Conservation (phyloP, 192 early-diverging fungal species). For the Coemansia furcata region DNA sequence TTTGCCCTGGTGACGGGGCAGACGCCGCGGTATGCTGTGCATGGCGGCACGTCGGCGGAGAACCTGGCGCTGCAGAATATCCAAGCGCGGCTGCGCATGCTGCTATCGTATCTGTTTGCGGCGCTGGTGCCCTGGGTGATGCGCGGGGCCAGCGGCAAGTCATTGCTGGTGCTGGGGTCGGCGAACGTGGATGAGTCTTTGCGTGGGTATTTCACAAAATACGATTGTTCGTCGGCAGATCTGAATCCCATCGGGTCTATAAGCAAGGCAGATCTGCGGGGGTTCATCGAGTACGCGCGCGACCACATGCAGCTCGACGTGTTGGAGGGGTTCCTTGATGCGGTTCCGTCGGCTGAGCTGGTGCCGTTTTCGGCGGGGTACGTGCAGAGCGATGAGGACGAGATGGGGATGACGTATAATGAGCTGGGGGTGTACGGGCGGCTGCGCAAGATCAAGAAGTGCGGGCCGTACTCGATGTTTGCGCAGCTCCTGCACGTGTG, state of each 20-base stretch:
- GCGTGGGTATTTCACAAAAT: slow-evolving; percentile 97
- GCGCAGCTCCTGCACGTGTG: slow-evolving; percentile 80
- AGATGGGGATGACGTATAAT: slow-evolving; percentile 98
- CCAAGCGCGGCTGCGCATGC: slow-evolving; percentile 93
- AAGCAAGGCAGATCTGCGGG: slow-evolving; percentile 81
- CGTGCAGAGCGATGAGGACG: slow-evolving; percentile 87
- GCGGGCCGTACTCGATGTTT: slow-evolving; percentile 96
- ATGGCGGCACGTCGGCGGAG: slow-evolving; percentile 81
- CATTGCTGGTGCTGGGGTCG: slow-evolving; percentile 88
- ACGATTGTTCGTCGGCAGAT: slow-evolving; percentile 97
- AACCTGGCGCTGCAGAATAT: slow-evolving; percentile 98
- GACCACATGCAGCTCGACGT: slow-evolving; percentile 65
- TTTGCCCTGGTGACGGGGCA: slow-evolving; percentile 74
- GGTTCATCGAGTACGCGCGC: slow-evolving; percentile 74
- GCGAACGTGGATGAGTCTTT: slow-evolving; percentile 98
- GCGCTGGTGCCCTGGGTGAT: slow-evolving; percentile 92
- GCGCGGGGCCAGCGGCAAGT: slow-evolving; percentile 48
- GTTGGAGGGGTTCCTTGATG: slow-evolving; percentile 74
- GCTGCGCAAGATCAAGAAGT: slow-evolving; percentile 80
- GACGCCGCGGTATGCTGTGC: slow-evolving; percentile 74
- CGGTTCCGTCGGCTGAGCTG: slow-evolving; percentile 92
- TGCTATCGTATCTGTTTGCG: slow-evolving; percentile 92
- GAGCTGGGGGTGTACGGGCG: slow-evolving; percentile 90
- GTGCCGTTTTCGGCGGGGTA: slow-evolving; percentile 85
- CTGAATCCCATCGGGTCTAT: slow-evolving; percentile 97